Conservation (phyloP, 805 yeast species). For the Kuraishia cidri region DNA sequence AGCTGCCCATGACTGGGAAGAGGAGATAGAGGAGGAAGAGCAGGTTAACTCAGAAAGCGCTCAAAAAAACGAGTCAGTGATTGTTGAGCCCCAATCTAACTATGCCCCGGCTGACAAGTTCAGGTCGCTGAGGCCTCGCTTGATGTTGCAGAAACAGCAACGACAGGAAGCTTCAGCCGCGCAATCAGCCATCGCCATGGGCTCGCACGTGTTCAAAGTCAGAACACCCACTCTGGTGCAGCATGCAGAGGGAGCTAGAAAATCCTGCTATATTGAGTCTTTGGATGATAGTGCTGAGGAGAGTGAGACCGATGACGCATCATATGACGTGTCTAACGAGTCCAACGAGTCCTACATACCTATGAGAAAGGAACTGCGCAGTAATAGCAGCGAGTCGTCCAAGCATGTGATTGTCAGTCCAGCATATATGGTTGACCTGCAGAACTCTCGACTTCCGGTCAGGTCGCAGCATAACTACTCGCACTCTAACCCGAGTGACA, state of each 20-base stretch:
- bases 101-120: slow-evolving; percentile 19
- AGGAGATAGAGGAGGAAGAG: slow-evolving; percentile 20
- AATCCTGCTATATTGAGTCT: slow-evolving; percentile 2
- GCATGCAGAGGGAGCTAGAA: background rate
- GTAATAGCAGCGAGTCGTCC: background rate
- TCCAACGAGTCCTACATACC: background rate
- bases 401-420: slow-evolving; percentile 6
- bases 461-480: slow-evolving; percentile 13
- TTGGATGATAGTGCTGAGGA: slow-evolving; percentile 6
- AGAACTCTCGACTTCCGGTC: background rate
- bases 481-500: slow-evolving; percentile 15
- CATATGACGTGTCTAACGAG: background rate
- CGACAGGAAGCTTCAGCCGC: slow-evolving; percentile 9
- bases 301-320: background rate
- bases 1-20: too few species aligned
- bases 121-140: slow-evolving; percentile 17
- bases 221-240: background rate
- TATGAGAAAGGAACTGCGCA: background rate
- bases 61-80: too few species aligned
- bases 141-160: slow-evolving; percentile 8
- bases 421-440: slow-evolving; percentile 5
- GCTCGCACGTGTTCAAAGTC: slow-evolving; percentile 12
- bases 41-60: too few species aligned
- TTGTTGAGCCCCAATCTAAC: too few species aligned
- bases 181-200: slow-evolving; percentile 13